Evolutionary conservation across 805 yeast species (phyloP), one percentile per base, ranked within the genome.

Genomic region (Ogataea trehalophila): DNA sequence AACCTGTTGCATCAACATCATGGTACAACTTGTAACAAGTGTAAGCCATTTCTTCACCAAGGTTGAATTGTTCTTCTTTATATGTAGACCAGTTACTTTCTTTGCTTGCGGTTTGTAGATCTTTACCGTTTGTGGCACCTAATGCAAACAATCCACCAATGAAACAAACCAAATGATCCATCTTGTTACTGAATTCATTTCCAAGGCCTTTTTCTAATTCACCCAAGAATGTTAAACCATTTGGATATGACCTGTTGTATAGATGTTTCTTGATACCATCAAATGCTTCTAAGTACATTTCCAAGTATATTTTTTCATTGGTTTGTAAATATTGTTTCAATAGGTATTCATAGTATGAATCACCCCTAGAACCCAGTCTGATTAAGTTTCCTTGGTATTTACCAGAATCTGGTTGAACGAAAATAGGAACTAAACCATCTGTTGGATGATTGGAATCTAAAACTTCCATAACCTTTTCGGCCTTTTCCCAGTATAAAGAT

Each of bases 91-190:
- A 88, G 45, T 67, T 63, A 1, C 75, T 65, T 46, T 69, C 67
- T 37, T 72, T 68, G 49, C 77, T 72, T 4, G 92, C 95, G 14
- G 73, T 76, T 11, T 65, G 66, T 22, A 78, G 59, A 1, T 83
- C 67, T 29, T 70, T 61, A 9, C 97, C 97, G 41, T 77, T 79
- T 2, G 97, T 91, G 15, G 96, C 95, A 26, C 97, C 97, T 45
- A 89, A 68, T 0, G 96, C 94, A 51, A 91, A 76, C 51, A 87
- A 74, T 0, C 97, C 97, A 47, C 96, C 96, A 61, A 87, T 79
- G 66, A 89, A 90, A 65, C 97, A 91, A 23, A 89, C 97, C 50
- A 88, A 71, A 67, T 91, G 97, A 62, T 91, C 97, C 96, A 91
- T 87, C 61, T 88, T 89, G 16, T 81, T 70, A 15, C 84, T 77